Percentiles rank a stretch among this genome's conserved stretches.
Conservation (phyloP, 2,329 filamentous ascomycete species). For the Coniochaeta sp. region DNA sequence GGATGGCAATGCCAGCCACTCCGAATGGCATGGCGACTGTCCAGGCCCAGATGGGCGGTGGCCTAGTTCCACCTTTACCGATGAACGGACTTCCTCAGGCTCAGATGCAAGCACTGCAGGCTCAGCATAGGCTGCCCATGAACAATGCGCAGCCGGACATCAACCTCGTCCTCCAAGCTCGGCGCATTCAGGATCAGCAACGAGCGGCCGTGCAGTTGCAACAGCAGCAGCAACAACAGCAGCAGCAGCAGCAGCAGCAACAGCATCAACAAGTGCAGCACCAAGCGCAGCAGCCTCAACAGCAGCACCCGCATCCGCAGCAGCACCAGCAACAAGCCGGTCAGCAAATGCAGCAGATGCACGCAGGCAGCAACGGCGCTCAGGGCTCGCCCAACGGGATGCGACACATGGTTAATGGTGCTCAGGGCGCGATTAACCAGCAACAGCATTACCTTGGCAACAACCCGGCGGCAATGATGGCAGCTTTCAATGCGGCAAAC, state of each 20-base stretch:
- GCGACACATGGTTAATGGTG: constrained; percentile 29
- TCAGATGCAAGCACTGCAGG: constrained; percentile 55
- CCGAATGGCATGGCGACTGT: constrained; percentile 41
- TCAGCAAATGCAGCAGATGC: constrained; percentile 28
- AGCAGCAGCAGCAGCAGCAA: constrained; percentile 14
- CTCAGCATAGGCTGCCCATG: constrained; percentile 53
- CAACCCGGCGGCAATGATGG: constrained; percentile 45
- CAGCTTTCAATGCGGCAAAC: constrained; percentile 37
- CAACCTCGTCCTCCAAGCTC: constrained; percentile 53
- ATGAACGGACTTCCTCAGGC: constrained; percentile 62
- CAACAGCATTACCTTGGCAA: constrained; percentile 47
- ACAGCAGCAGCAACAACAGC: constrained; percentile 20
- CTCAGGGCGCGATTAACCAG: constrained; percentile 30
- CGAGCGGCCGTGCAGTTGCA: constrained; percentile 26
- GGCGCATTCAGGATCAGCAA: constrained; percentile 60
- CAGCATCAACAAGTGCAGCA: constrained; percentile 26
- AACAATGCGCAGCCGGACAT: constrained; percentile 38
- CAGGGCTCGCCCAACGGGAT: constrained; percentile 22
- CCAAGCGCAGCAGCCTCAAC: constrained; percentile 26
- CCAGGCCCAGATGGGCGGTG: constrained; percentile 41
- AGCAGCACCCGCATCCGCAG: constrained; percentile 21
- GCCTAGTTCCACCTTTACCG: constrained; percentile 45
- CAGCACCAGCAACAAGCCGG: constrained; percentile 24
- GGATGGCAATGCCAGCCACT: constrained; percentile 47
- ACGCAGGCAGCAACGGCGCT: constrained; percentile 19